Evolutionary conservation across 371 early-diverging fungal genomes (phyloP), one percentile per base, ranked within the genome.

Genomic region (Mortierella sp.): DNA sequence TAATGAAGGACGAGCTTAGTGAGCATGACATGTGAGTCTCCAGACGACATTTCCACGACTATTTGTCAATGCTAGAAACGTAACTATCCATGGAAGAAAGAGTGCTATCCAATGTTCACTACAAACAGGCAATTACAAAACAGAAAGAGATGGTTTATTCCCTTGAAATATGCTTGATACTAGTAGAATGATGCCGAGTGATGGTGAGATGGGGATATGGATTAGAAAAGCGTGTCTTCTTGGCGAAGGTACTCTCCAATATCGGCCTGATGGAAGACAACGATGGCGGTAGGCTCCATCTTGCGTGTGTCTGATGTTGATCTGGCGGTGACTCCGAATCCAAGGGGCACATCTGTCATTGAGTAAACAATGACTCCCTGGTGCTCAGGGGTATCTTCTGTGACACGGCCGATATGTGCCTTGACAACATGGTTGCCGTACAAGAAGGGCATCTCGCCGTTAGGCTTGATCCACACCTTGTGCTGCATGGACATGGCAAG

Each of bases 371-470:
- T 91, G 11, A 99, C 99, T 66, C 98, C 99, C 79, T 96, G 94
- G 80, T 99, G 98, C 80, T 97, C 95, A 31, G 99, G 98, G 14
- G 97, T 95, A 81, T 98, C 96, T 64, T 99, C 99, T 5, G 99
- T 94, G 48, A 99, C 94, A 56, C 97, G 87, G 39, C 95, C 95
- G 60, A 99, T 83, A 81, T 99, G 99, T 23, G 98, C 97, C 84
- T 98, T 99, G 60, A 99, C 91, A 31, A 99, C 90, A 80, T 99
- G 95, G 88, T 99, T 99, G 32, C 99, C 99, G 80, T 99, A 99
- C 70, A 99, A 78, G 86, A 94, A 98, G 23, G 98, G 95, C 99
- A 99, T 99, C 82, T 99, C 99, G 61, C 99, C 99, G 79, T 93
- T 96, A 41, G 95, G 95, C 83, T 99, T 99, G 54, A 99, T 92